A percentile compares a stretch with the other conserved stretches of the same genome.
phyloP scores from a whole-genome alignment of 208 protist species.

The Acanthamoeba castellanii region DNA sequence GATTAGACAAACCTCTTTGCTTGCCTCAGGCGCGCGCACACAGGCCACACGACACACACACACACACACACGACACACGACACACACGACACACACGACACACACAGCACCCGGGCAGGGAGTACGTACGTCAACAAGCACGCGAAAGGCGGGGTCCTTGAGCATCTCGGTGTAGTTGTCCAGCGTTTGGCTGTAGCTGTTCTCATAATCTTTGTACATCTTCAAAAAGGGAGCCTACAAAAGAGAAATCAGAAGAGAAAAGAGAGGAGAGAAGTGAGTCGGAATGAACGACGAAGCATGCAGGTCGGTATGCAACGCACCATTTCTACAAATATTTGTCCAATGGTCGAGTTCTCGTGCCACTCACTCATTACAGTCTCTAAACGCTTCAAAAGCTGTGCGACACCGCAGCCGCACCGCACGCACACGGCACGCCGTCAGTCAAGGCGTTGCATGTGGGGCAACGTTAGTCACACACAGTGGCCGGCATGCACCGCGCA shows the following conservation, averaged over 20 bases:
- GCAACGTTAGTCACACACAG: no score
- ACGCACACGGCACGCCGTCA: no score
- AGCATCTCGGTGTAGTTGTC: conserved; percentile 38
- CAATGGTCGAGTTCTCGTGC: conserved; percentile 52
- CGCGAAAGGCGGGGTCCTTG: conserved; percentile 34
- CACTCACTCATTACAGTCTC: neutral
- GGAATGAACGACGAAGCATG: neutral
- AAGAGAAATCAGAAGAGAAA: neutral
- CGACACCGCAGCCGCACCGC: no score
- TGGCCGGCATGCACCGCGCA: no score
- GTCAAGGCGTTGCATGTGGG: no score
- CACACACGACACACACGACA: no score
- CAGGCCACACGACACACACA: neutral
- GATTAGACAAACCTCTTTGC: no score
- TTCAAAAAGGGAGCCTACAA: conserved; percentile 52
- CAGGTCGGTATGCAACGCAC: neutral
- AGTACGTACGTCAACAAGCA: neutral
- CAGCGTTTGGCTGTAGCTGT: conserved; percentile 46
- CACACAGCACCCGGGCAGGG: neutral
- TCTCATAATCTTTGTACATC: conserved; percentile 71
- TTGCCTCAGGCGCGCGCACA: neutral
- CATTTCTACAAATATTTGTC: conserved; percentile 58
- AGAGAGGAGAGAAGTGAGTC: neutral
- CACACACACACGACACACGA: no score
- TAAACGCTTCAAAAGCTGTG: conserved; percentile 49